These are phyloP conservation scores for Phragmites australis DNA, from an alignment of 176 grass and related monocot genomes.

Conservation along the genomic window DNA sequence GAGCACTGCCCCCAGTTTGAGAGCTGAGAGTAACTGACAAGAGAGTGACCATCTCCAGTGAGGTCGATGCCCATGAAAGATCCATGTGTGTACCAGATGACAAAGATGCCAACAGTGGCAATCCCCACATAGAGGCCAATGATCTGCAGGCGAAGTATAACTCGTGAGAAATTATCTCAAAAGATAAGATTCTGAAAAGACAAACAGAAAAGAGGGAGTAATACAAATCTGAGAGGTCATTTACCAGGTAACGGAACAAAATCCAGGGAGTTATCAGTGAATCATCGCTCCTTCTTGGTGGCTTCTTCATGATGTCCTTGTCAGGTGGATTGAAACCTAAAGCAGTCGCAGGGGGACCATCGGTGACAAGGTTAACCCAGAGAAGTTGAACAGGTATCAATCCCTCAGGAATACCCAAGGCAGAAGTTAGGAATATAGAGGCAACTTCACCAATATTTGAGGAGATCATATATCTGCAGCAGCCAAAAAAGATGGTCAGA, in stretches of 20 bases:
- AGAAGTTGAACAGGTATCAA: conserved; percentile 97
- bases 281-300: conserved; percentile 78
- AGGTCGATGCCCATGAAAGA: conserved; percentile 98
- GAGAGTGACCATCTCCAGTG: conserved; percentile 78
- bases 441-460: conserved; percentile 99
- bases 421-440: conserved; percentile 90
- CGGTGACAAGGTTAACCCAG: conserved; percentile 97
- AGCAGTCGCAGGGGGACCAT: conserved; percentile 90
- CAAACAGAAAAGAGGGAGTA: not conserved
- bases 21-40: conserved; percentile 89
- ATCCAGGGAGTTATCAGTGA: conserved; percentile 96
- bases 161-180: not conserved
- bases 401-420: conserved; percentile 94
- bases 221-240: not conserved
- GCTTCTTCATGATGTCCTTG: conserved; percentile 99
- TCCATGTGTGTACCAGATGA: conserved; percentile 94
- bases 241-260: conserved; percentile 93
- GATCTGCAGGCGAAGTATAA: conserved; percentile 32
- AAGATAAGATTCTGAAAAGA: not conserved
- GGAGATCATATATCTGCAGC: conserved; percentile 91
- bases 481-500: conserved; percentile 40
- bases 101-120: conserved; percentile 88
- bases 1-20: conserved; percentile 94
- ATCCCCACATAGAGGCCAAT: conserved; percentile 78
- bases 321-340: conserved; percentile 97